Evolutionary conservation across 306 rosid genomes (phyloP).

Genomic region (Sphenostylis stenocarpa): DNA sequence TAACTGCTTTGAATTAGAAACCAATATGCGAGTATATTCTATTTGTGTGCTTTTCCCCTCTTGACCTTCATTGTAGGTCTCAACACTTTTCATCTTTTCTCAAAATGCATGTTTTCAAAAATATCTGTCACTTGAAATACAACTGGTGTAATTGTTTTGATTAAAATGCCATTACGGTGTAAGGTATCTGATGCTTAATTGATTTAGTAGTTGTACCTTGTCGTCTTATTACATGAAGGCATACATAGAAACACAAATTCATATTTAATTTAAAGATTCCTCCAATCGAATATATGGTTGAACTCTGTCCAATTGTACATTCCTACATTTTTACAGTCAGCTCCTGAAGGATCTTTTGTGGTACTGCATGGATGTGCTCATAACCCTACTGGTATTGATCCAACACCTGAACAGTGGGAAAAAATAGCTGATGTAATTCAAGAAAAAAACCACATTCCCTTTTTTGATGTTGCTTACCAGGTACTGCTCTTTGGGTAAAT

Average conservation of each 20-base stretch:
- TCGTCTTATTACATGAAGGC: constrained; percentile 6
- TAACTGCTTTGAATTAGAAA: not conserved
- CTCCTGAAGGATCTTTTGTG: constrained; percentile 93
- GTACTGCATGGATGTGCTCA: constrained; percentile 99
- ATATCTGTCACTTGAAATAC: constrained; percentile 11
- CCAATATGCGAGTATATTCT: not conserved
- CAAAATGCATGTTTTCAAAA: not conserved
- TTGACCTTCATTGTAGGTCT: not conserved
- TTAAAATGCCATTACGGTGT: constrained; percentile 4
- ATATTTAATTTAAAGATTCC: constrained; percentile 9
- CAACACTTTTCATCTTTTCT: not conserved
- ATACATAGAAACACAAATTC: not conserved
- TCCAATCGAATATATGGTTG: not conserved
- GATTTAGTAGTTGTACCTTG: constrained; percentile 10
- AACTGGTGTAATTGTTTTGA: constrained; percentile 12
- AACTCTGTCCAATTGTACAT: constrained; percentile 17
- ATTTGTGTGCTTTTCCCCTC: not conserved
- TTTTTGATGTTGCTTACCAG: constrained; percentile 99
- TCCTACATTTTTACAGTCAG: constrained; percentile 53
- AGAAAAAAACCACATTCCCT: constrained; percentile 81
- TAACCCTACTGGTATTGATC: constrained; percentile 98
- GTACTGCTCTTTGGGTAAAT: constrained; percentile 40
- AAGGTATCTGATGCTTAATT: constrained; percentile 15
- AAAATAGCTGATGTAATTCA: constrained; percentile 89
- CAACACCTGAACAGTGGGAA: constrained; percentile 91